A percentile compares a stretch with the other conserved stretches of the same genome.
These are phyloP conservation scores for Skeletonema potamos DNA, from an alignment of 108 stramenopile genomes.

Conservation along the genomic window DNA sequence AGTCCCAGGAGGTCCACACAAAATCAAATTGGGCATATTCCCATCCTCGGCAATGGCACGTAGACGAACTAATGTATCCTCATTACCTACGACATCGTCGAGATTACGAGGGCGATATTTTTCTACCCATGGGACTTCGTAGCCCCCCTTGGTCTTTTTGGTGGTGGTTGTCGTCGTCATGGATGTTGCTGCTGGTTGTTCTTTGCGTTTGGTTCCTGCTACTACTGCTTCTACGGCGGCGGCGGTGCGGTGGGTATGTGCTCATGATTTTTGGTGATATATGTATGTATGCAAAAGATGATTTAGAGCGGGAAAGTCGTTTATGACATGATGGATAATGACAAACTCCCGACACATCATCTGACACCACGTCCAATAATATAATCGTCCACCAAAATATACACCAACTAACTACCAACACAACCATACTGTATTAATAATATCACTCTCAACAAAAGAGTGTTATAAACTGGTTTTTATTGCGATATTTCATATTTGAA, in stretches of 20 bases:
- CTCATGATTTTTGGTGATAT: too few relatives aligned
- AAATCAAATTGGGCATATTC: constrained; percentile 97
- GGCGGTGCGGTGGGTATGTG: too few relatives aligned
- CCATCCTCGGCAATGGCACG: constrained; percentile 94
- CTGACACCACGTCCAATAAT: background rate
- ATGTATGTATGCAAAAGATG: too few relatives aligned
- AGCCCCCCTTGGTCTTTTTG: constrained; percentile 20
- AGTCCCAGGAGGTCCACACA: constrained; percentile 92
- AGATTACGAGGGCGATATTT: constrained; percentile 89
- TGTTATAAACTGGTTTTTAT: too few relatives aligned
- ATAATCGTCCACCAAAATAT: too few relatives aligned
- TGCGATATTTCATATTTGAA: background rate
- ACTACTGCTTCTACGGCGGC: background rate
- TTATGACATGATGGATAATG: background rate
- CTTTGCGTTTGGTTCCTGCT: constrained; percentile 29
- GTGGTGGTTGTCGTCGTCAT: background rate
- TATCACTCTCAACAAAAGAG: too few relatives aligned
- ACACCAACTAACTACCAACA: too few relatives aligned
- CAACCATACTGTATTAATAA: too few relatives aligned
- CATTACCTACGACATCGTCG: constrained; percentile 96
- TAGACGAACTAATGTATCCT: constrained; percentile 90
- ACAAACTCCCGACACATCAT: background rate
- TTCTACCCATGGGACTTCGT: constrained; percentile 97
- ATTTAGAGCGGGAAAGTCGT: too few relatives aligned
- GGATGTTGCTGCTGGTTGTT: background rate